Evolutionary conservation across 805 yeast genomes (phyloP), one percentile per base, ranked within the genome.

Genomic region (Candida ficus): DNA sequence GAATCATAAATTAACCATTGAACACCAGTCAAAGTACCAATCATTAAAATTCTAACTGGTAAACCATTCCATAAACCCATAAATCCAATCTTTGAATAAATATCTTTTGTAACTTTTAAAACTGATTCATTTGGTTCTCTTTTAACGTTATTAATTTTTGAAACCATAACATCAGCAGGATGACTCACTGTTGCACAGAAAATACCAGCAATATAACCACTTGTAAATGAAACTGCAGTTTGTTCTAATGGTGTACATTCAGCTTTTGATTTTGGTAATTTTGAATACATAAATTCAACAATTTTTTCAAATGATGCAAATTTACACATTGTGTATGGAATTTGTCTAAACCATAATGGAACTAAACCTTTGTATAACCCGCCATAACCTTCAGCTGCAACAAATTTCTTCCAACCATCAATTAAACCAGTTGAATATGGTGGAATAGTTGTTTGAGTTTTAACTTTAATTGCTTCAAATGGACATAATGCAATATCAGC

Each of bases 121-220:
- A 76, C 71, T 5, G 83, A 57, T 67, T 89, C 95, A 37, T 71
- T 71, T 26, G 80, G 73, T 58, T 63, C 65, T 55, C 76, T 78
- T 54, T 79, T 89, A 28, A 36, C 36, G 45, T 83, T 73, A 61
- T 87, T 90, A 56, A 93, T 78, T 73, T 89, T 86, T 36, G 95
- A 85, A 20, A 91, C 98, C 95, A 93, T 82, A 26, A 91, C 97
- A 64, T 91, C 99, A n/a, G 98, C 98, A 17, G 99, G 99, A 63
- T 93, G 97, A 21, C 97, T 90, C 14, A 90, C 93, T 38, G 84
- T 68, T 7, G 99, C 98, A 71, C 97, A 91, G 69, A 90, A 78
- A 41, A 93, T 81, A 80, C 98, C 99, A 10, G 98, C 99, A 59
- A 91, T 76, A 68, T 91, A 91, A 61, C 99, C 98, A 63, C 96